Percentiles rank a stretch among this genome's conserved stretches.
These are phyloP conservation scores for Huntiella omanensis DNA, from an alignment of 2,329 filamentous ascomycete species.

Conservation along the genomic window DNA sequence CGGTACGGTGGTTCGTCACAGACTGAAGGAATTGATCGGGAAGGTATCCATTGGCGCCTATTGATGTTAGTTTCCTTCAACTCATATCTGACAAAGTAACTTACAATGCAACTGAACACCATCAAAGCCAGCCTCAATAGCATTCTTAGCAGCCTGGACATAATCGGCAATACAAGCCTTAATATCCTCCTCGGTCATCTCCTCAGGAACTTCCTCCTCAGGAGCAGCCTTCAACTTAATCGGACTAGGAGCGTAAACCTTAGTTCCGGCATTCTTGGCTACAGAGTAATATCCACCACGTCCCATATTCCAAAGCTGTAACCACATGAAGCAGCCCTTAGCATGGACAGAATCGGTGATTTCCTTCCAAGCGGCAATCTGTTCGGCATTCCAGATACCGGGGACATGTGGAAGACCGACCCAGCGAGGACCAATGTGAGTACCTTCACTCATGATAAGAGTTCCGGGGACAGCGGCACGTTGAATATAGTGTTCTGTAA, in stretches of 20 bases:
- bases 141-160: conserved; percentile 32
- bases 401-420: conserved; percentile 27
- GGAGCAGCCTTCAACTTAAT: conserved; percentile 21
- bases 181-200: conserved; percentile 49
- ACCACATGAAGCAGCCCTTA: conserved; percentile 40
- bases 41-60: conserved; percentile 39
- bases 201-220: conserved; percentile 37
- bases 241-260: conserved; percentile 5
- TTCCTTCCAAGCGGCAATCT: conserved; percentile 39
- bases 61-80: background rate
- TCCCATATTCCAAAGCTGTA: conserved; percentile 47
- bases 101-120: conserved; percentile 37
- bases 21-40: conserved; percentile 43
- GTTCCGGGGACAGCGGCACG: conserved; percentile 24
- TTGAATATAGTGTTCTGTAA: conserved; percentile 25
- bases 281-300: conserved; percentile 33
- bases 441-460: conserved; percentile 26
- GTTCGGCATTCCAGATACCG: conserved; percentile 36
- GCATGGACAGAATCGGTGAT: conserved; percentile 44
- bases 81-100: background rate
- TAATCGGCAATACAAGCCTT: conserved; percentile 41
- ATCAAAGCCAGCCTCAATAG: conserved; percentile 48
- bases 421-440: conserved; percentile 21
- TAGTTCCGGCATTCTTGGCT: conserved; percentile 1
- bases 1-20: conserved; percentile 30